A percentile compares a stretch with the other conserved stretches of the same genome.
Conservation (phyloP, 306 rosid species). For the Coriaria nepalensis region DNA sequence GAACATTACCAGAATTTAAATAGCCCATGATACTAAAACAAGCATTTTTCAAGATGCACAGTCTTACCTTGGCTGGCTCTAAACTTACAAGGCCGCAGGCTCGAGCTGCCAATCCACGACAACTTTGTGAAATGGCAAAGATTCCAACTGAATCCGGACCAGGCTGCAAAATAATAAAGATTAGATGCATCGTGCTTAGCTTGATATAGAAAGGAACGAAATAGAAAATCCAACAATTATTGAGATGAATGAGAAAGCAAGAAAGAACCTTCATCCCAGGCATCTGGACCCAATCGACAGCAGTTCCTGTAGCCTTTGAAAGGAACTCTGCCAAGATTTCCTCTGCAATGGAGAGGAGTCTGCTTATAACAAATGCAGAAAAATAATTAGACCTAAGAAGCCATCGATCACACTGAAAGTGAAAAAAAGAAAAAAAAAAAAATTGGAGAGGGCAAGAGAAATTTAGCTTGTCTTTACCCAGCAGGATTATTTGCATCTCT, state of each 20-base stretch:
- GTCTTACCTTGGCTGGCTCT: conserved; percentile 76
- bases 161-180: conserved; percentile 40
- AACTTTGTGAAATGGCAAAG: conserved; percentile 87
- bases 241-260: background rate
- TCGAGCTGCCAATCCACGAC: conserved; percentile 99
- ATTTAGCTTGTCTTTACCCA: conserved; percentile 42
- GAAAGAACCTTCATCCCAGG: conserved; percentile 97
- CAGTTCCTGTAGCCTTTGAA: conserved; percentile 99
- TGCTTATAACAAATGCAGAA: conserved; percentile 16
- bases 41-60: background rate
- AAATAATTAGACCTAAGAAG: background rate
- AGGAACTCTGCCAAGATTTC: conserved; percentile 99
- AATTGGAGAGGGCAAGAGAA: background rate
- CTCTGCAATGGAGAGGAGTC: conserved; percentile 96
- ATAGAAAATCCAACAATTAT: background rate
- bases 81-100: conserved; percentile 95
- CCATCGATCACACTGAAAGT: background rate
- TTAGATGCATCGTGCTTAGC: no score
- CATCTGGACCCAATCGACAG: conserved; percentile 99
- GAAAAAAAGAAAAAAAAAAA: background rate
- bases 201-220: no score
- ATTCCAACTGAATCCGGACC: conserved; percentile 99
- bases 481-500: conserved; percentile 96
- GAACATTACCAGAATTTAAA: conserved; percentile 12
- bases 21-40: background rate